Base-by-base conservation (phyloP, 108 stramenopile species). In the Nitzschia inconspicua region DNA sequence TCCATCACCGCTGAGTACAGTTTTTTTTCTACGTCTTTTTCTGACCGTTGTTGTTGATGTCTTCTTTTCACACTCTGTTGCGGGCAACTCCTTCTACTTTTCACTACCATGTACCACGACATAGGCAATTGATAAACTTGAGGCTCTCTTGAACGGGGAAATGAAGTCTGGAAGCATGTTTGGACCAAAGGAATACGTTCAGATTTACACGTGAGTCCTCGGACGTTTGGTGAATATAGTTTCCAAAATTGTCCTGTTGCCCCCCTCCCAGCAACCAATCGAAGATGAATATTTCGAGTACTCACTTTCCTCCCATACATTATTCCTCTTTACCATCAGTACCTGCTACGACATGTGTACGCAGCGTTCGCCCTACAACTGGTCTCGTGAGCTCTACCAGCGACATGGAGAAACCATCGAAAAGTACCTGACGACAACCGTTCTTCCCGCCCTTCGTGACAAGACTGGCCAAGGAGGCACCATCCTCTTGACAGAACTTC, bases 291-390 rank as follows among this genome's bases (percentile, higher is more conserved):
- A n/a, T n/a, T n/a, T n/a, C n/a, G n/a, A n/a, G n/a, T n/a, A n/a
- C n/a, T n/a, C n/a, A n/a, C n/a, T n/a, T n/a, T n/a, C n/a, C n/a
- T n/a, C n/a, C n/a, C n/a, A n/a, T n/a, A n/a, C n/a, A n/a, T n/a
- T n/a, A n/a, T n/a, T n/a, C n/a, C n/a, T n/a, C n/a, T n/a, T n/a
- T n/a, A n/a, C 22, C 22, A 72, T 68, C 87, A 99, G 94, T n/a
- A 89, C 79, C 20, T 98, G 97, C 81, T 99, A 99, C 81, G 95
- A 98, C 72, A 99, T 99, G 98, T 99, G 99, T 75, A 98, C 97
- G 39, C 99, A 99, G 68, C 88, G 97, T 10, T 77, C 86, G 22
- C 99, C 99, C n/a, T 96, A 96, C 89, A 99, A 98, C 77, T 97
- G 91, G 89, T 96, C 96, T 25, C 95, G 96, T 62, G 91, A 98